Evolutionary conservation across 371 early-diverging fungal species (phyloP), one percentile per base, ranked within the genome.

Genomic region (Rhizopus arrhizus): DNA sequence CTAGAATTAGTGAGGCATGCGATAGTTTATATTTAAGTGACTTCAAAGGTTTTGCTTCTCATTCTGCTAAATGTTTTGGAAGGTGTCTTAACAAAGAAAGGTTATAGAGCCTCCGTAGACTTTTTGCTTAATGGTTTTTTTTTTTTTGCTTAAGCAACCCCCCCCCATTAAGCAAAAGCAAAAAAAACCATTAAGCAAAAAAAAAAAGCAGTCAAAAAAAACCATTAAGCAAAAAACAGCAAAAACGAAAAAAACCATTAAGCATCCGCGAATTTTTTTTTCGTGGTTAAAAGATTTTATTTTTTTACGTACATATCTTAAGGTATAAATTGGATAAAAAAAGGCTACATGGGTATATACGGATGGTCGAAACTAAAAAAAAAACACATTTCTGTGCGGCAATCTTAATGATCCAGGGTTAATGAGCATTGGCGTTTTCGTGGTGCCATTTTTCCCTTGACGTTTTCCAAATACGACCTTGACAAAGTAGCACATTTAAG

Each of bases 381-480:
- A 54, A 54, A 54, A 54, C 29, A 54, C 54, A 54, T 54, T 54
- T 54, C 38, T 54, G 41, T 52, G 54, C 41, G 54, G 41, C 54
- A 38, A 45, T 56, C 46, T 45, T 56, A 46, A 46, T 46, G 56
- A 46, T 43, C 56, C 56, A 56, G 43, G 56, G 43, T 45, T 56
- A 56, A 56, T 56, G 43, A 46, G 46, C 45, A 56, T 31, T 42
- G 46, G 43, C 45, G 56, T 43, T 56, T 56, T 56, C 45, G 43
- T 56, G 45, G 45, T 56, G 56, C 43, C 45, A 56, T 56, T 45
- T 56, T 56, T 46, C 45, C 46, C 56, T 56, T 56, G 56, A 56
- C 43, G 16, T 54, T 42, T 54, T 54, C 54, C 54, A 56, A 56
- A 46, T 56, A 46, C n/a, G n/a, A n/a, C n/a, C n/a, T n/a, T n/a